phyloP scores from a whole-genome alignment of 352 stramenopile genomes.

The Blastocystis sp. region DNA sequence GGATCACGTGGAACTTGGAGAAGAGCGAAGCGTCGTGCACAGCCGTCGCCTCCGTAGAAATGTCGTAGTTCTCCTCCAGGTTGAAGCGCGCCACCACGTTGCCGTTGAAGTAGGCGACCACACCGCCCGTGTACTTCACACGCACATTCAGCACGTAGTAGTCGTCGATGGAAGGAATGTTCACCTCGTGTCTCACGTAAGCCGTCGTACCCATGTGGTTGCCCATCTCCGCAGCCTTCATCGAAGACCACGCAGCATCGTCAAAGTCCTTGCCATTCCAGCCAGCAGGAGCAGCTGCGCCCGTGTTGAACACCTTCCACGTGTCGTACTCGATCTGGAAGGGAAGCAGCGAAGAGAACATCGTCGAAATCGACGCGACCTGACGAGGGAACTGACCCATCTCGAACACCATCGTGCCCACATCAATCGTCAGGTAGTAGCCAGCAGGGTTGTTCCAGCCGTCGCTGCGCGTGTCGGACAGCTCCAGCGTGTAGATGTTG shows the following conservation, averaged over 20 bases:
- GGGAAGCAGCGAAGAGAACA: neutral
- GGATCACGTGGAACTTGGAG: conserved; percentile 5
- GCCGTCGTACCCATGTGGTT: neutral
- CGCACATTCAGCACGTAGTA: conserved; percentile 9
- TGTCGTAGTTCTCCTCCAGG: neutral
- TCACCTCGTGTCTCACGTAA: neutral
- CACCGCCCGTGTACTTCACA: conserved; percentile 13
- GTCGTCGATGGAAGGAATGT: neutral
- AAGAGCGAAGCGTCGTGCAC: neutral
- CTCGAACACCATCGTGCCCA: conserved; percentile 6
- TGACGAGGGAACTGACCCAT: neutral
- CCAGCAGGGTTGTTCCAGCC: neutral
- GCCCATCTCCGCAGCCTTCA: neutral
- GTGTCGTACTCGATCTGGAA: neutral
- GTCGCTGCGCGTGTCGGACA: neutral
- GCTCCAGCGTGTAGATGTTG: conserved; percentile 18
- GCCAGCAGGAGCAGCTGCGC: too few species aligned
- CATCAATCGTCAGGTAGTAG: conserved; percentile 14
- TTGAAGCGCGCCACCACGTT: neutral
- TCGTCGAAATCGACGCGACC: neutral
- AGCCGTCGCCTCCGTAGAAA: neutral
- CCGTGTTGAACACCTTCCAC: neutral
- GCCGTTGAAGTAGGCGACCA: conserved; percentile 15
- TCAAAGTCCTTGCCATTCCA: conserved; percentile 26
- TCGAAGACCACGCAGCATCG: conserved; percentile 7